phyloP scores from a whole-genome alignment of 2,329 filamentous ascomycete species.

The Chrysoporthe deuterocubensis region DNA sequence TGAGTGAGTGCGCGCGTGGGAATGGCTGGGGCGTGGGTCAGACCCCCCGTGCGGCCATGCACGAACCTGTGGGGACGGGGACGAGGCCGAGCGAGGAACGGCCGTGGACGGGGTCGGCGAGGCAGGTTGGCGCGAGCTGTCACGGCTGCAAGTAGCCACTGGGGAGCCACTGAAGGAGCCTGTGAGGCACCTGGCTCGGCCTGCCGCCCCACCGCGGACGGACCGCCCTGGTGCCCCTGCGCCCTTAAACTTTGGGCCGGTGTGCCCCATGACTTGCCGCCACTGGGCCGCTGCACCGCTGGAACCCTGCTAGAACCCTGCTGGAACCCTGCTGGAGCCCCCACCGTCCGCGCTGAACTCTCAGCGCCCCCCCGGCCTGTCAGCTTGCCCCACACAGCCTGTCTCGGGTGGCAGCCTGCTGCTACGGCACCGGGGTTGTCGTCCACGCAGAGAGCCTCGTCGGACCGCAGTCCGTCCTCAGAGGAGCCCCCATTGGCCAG shows the following conservation, averaged over 20 bases:
- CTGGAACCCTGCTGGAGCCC: no score
- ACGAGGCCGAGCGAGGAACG: no score
- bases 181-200: neutral
- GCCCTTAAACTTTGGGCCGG: neutral
- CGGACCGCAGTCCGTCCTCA: neutral
- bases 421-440: neutral
- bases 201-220: neutral
- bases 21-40: no score
- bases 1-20: no score
- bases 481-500: neutral
- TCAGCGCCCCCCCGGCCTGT: neutral
- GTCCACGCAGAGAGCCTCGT: constrained; percentile 14
- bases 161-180: neutral
- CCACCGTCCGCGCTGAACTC: neutral
- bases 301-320: neutral
- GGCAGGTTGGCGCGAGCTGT: neutral
- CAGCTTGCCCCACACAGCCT: neutral
- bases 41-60: no score
- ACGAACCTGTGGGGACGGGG: no score
- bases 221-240: neutral
- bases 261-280: neutral
- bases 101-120: no score
- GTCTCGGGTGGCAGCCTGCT: constrained; percentile 17
- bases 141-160: no score
- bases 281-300: neutral